Evolutionary conservation across 1,284 basidiomycete species (phyloP).

Genomic region (Ustilago trichophora): DNA sequence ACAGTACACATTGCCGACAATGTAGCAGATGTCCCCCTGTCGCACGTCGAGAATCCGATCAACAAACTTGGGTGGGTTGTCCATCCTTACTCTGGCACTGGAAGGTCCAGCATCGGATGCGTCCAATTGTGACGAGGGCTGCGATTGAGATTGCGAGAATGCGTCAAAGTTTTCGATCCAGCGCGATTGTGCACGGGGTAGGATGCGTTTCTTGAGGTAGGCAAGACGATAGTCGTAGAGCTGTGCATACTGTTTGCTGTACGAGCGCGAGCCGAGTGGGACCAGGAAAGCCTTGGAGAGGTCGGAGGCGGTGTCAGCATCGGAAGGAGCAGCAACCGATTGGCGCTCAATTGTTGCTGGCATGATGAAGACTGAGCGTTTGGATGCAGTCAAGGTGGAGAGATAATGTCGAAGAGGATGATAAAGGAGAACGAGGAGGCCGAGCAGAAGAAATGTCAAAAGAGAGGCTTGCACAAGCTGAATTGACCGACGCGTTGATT

Average conservation of each 20-base stretch:
- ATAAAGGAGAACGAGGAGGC: neutral
- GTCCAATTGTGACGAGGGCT: slow-evolving; percentile 20
- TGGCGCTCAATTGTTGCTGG: slow-evolving; percentile 25
- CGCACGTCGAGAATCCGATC: slow-evolving; percentile 87
- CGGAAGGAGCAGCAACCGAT: neutral
- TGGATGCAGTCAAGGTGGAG: neutral
- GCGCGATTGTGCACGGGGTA: slow-evolving; percentile 35
- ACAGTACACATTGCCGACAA: slow-evolving; percentile 94
- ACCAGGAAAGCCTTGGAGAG: slow-evolving; percentile 51
- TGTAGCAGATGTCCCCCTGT: slow-evolving; percentile 84
- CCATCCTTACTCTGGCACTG: slow-evolving; percentile 6
- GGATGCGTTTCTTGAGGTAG: slow-evolving; percentile 57
- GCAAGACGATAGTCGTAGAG: slow-evolving; percentile 65
- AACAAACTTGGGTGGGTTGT: slow-evolving; percentile 72
- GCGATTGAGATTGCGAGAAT: slow-evolving; percentile 24
- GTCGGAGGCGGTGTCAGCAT: neutral
- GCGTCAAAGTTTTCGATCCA: slow-evolving; percentile 47
- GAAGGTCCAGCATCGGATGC: slow-evolving; percentile 18
- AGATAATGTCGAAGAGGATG: neutral
- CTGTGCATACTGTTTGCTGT: slow-evolving; percentile 60
- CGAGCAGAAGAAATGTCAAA: slow-evolving; percentile 1
- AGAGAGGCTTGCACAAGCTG: neutral
- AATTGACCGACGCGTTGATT: slow-evolving; percentile 32
- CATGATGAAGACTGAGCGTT: slow-evolving; percentile 12
- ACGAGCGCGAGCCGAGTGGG: slow-evolving; percentile 53